Evolutionary conservation across 2,329 filamentous ascomycete species (phyloP), one percentile per base, ranked within the genome.

Genomic region (Nemania sp.): DNA sequence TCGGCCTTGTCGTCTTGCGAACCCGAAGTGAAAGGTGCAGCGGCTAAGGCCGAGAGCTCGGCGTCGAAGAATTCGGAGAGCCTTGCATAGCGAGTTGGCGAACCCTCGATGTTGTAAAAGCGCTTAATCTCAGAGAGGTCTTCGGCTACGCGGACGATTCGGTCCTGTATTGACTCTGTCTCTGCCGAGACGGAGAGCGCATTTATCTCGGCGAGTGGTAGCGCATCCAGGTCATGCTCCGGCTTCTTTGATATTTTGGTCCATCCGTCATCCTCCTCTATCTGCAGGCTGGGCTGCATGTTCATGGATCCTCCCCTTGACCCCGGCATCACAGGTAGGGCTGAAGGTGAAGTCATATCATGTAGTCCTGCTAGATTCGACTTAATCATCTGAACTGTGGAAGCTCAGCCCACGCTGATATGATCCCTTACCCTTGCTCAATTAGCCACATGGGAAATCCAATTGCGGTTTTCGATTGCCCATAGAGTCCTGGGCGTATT

Each of bases 61-160:
- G 72, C 60, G 0, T 63, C 49, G 54, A 75, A 76, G 61, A 75
- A 83, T 11, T 63, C 54, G 1, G 68, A 55, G 0, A 83, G 61
- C 1, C 73, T 72, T 4, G 66, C 43, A 42, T 71, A 68, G 0
- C 79, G 72, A 1, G 63, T 66, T 0, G 68, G 60, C 0, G 80
- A 81, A 33, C 77, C 72, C 0, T 67, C 66, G 54, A 82, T 73
- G 45, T 74, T 76, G 66, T 81, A 80, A 61, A 79, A 82, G 1
- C 64, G 66, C 7, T 73, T 64, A 2, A 83, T 66, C n/a, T 80
- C 75, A 6, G 67, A 56, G 2, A 80, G 55, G 51, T 83, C 80
- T 28, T 70, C 68, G 2, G 63, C 65, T 3, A 81, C 69, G 7
- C 77, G 73, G 8, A 71, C 64, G 12, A 81, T 73, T 19, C 74